These are phyloP conservation scores for Chlorella variabilis DNA, from an alignment of 163 green algal species.

Conservation along the genomic window DNA sequence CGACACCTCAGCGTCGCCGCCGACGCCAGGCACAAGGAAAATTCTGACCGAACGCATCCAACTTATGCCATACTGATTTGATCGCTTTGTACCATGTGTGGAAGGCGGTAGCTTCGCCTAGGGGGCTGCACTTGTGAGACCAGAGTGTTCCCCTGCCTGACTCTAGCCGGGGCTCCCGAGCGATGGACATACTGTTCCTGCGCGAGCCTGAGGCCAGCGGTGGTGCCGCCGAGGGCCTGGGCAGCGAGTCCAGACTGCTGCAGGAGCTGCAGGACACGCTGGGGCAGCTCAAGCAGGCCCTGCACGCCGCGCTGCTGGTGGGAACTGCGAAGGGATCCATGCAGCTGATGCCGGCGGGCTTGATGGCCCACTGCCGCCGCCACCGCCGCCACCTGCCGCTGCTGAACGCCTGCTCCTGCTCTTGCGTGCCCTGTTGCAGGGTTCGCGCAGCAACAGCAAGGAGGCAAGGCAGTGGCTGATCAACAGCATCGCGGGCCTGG, in stretches of 20 bases:
- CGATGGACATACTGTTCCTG: not conserved
- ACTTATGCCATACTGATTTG: too few relatives aligned
- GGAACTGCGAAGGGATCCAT: not conserved
- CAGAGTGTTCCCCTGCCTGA: too few relatives aligned
- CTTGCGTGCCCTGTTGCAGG: not conserved
- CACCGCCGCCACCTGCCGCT: not conserved
- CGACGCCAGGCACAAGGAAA: too few relatives aligned
- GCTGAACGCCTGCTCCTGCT: too few relatives aligned
- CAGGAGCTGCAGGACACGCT: constrained; percentile 9
- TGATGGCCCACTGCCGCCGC: not conserved
- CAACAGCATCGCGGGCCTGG: constrained; percentile 23
- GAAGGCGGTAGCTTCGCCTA: too few relatives aligned
- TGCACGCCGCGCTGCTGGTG: constrained; percentile 1
- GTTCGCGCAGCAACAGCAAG: constrained; percentile 2
- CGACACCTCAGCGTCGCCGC: too few relatives aligned
- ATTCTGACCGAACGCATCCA: too few relatives aligned
- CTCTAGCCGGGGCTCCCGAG: too few relatives aligned
- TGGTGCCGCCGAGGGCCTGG: not conserved
- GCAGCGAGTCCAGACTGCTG: not conserved
- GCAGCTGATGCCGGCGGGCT: not conserved
- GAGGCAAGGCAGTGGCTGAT: constrained; percentile 31
- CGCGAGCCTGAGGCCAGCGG: not conserved
- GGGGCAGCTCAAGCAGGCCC: not conserved
- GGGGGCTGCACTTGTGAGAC: too few relatives aligned
- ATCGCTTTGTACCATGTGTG: too few relatives aligned